Evolutionary conservation across 2,329 filamentous ascomycete species (phyloP).

Genomic region (Ascochyta rabiei): DNA sequence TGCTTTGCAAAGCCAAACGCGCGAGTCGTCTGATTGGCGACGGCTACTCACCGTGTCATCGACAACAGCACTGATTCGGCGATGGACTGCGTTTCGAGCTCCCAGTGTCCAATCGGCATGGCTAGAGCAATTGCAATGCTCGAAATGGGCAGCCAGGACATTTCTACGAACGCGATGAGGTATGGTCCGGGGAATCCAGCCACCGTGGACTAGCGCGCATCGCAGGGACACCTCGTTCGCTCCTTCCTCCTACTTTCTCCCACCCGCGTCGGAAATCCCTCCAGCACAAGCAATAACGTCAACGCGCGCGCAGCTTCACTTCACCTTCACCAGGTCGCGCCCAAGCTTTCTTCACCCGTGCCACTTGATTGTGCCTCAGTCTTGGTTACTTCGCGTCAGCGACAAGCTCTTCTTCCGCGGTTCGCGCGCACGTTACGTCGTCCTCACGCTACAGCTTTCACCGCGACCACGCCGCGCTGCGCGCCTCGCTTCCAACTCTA

Average conservation of each 20-base stretch:
- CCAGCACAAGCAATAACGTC: conserved; percentile 11
- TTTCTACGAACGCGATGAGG: conserved; percentile 10
- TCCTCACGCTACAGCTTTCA: conserved; percentile 12
- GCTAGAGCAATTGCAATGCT: neutral
- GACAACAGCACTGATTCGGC: conserved; percentile 4
- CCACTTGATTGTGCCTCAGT: conserved; percentile 13
- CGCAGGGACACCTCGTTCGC: conserved; percentile 6
- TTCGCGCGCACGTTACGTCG: conserved; percentile 13
- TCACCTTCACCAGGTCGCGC: conserved; percentile 8
- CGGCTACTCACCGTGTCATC: conserved; percentile 4
- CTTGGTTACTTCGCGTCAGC: conserved; percentile 4
- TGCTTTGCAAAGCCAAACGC: neutral
- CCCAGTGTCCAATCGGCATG: conserved; percentile 9
- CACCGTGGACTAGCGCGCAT: conserved; percentile 6
- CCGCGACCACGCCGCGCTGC: conserved; percentile 23
- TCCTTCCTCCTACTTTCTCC: conserved; percentile 21
- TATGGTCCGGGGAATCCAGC: conserved; percentile 4
- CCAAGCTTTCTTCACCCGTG: conserved; percentile 1
- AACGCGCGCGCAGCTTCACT: conserved; percentile 13
- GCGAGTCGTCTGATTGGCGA: conserved; percentile 7
- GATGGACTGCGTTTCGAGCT: neutral
- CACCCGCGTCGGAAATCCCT: conserved; percentile 9
- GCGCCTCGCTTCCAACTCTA: conserved; percentile 28
- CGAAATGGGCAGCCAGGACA: conserved; percentile 4
- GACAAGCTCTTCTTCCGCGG: conserved; percentile 4